phyloP scores from a whole-genome alignment of 1,139 yeast species.

The Sugiyamaella xylanicola region DNA sequence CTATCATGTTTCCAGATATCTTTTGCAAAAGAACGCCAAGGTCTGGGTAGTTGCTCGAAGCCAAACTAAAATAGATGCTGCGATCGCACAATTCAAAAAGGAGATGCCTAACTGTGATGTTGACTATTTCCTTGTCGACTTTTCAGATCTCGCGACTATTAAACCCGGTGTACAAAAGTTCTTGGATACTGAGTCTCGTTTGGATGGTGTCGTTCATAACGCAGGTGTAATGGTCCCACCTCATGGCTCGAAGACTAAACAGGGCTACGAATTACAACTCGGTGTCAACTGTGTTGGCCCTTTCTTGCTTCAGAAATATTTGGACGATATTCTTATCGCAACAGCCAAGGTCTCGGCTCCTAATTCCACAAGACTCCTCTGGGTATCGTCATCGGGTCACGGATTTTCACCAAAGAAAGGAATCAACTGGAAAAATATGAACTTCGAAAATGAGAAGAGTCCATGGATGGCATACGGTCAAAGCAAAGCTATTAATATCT shows the following conservation, averaged over 20 bases:
- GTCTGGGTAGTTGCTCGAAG: constrained; percentile 50
- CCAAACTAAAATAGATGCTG: constrained; percentile 43
- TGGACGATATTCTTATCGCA: constrained; percentile 49
- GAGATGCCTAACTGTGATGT: constrained; percentile 34
- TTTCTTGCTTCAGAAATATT: constrained; percentile 50
- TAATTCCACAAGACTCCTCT: constrained; percentile 46
- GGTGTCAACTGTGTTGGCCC: constrained; percentile 58
- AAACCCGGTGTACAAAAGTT: constrained; percentile 46
- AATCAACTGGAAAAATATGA: constrained; percentile 25
- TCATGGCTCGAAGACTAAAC: constrained; percentile 45
- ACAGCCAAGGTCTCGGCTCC: constrained; percentile 37
- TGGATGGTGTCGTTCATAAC: constrained; percentile 41
- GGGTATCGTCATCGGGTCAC: constrained; percentile 51
- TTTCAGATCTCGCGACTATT: constrained; percentile 50
- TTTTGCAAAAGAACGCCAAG: constrained; percentile 49
- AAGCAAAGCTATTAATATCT: constrained; percentile 51
- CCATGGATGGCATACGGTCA: constrained; percentile 45
- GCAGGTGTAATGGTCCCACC: constrained; percentile 54
- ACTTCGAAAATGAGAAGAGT: not conserved
- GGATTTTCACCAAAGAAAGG: constrained; percentile 36
- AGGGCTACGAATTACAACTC: constrained; percentile 53
- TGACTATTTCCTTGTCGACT: constrained; percentile 43
- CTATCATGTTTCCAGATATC: constrained; percentile 44
- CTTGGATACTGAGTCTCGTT: constrained; percentile 35
- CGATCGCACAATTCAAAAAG: constrained; percentile 40